These are phyloP conservation scores for Moricandia moricandioides DNA, from an alignment of 345 rosid genomes.

Conservation along the genomic window DNA sequence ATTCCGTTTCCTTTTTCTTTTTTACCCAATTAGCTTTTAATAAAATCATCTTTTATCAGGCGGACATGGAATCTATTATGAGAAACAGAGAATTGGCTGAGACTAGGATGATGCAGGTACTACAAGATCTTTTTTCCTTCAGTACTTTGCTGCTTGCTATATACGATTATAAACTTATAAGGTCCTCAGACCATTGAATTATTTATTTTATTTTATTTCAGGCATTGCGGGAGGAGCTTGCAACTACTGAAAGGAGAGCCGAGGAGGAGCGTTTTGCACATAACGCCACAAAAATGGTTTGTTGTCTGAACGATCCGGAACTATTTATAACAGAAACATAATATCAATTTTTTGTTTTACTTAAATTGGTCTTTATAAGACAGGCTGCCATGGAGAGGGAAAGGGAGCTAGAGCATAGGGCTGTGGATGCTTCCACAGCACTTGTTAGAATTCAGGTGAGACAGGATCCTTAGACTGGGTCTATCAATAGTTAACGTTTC, in stretches of 20 bases:
- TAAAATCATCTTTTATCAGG: constrained; percentile 45
- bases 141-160: not conserved
- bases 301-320: constrained; percentile 17
- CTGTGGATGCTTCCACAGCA: constrained; percentile 89
- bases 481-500: constrained; percentile 10
- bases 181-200: constrained; percentile 18
- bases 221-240: constrained; percentile 97
- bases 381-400: constrained; percentile 99
- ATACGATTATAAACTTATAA: constrained; percentile 3
- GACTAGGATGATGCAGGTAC: constrained; percentile 99
- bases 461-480: constrained; percentile 17
- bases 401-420: constrained; percentile 88
- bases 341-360: constrained; percentile 18
- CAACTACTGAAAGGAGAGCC: constrained; percentile 86
- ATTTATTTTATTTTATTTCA: constrained; percentile 32
- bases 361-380: constrained; percentile 23
- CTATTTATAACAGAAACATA: not conserved
- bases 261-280: constrained; percentile 95
- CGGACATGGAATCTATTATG: constrained; percentile 91
- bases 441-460: constrained; percentile 93
- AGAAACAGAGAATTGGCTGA: constrained; percentile 95
- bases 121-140: constrained; percentile 1
- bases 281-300: constrained; percentile 90
- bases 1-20: not conserved
- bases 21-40: not conserved